Evolutionary conservation across 768 basidiomycete species (phyloP).

Genomic region (Serendipita sp.): DNA sequence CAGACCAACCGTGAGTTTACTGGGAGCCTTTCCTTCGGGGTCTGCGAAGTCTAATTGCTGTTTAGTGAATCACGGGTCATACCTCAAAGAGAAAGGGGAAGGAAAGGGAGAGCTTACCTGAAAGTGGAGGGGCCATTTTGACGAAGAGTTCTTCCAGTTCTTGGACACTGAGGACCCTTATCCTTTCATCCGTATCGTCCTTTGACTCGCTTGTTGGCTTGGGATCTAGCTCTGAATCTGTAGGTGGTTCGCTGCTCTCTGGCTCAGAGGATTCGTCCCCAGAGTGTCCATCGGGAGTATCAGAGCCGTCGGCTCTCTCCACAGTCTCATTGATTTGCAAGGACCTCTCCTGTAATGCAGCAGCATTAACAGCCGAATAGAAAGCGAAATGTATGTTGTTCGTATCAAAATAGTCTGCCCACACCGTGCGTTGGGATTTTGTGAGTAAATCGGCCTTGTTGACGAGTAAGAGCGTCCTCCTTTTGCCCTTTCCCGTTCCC

Average conservation of each 20-base stretch:
- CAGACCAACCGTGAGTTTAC: conserved; percentile 66
- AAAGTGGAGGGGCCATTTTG: conserved; percentile 51
- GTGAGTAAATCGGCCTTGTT: conserved; percentile 95
- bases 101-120: conserved; percentile 29
- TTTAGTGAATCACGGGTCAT: no score
- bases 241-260: conserved; percentile 19
- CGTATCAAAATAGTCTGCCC: conserved; percentile 85
- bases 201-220: conserved; percentile 24
- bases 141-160: conserved; percentile 79
- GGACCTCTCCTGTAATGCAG: conserved; percentile 45
- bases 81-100: background rate
- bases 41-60: conserved; percentile 40
- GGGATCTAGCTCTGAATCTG: conserved; percentile 21
- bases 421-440: conserved; percentile 67
- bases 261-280: conserved; percentile 14
- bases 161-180: conserved; percentile 64
- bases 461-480: conserved; percentile 69
- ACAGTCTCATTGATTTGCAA: conserved; percentile 16
- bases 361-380: conserved; percentile 82
- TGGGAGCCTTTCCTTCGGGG: conserved; percentile 36
- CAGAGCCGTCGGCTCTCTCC: conserved; percentile 16
- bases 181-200: conserved; percentile 44
- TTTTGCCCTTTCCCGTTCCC: conserved; percentile 53
- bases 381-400: conserved; percentile 71
- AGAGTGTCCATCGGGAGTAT: conserved; percentile 15